Percentiles rank a stretch among this genome's conserved stretches.
These are phyloP conservation scores for Misopates orontium DNA, from an alignment of 257 asterid species.

Conservation along the genomic window DNA sequence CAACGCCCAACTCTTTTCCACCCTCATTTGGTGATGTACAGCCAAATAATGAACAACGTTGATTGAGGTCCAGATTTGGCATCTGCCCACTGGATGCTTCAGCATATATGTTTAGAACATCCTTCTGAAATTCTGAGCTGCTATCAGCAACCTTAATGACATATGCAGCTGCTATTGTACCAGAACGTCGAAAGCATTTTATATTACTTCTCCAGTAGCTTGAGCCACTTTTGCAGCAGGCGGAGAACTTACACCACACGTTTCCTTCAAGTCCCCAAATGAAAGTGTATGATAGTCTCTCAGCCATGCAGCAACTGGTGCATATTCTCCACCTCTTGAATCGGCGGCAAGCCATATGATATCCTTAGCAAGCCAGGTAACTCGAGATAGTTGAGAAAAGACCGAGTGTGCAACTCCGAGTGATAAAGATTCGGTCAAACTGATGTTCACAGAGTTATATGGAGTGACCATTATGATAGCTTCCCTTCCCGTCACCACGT, in stretches of 20 bases:
- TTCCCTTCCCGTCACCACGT: slow-evolving; percentile 91
- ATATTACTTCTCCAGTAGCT: slow-evolving; percentile 26
- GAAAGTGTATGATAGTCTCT: slow-evolving; percentile 76
- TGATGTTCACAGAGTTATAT: slow-evolving; percentile 64
- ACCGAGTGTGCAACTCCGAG: slow-evolving; percentile 81
- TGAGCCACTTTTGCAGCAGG: slow-evolving; percentile 24
- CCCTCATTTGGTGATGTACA: slow-evolving; percentile 80
- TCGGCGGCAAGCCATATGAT: slow-evolving; percentile 96
- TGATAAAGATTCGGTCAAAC: slow-evolving; percentile 74
- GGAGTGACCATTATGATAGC: slow-evolving; percentile 93
- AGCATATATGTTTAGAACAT: slow-evolving; percentile 75
- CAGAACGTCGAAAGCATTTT: slow-evolving; percentile 78
- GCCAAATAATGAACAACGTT: slow-evolving; percentile 88
- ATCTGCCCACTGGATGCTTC: slow-evolving; percentile 98
- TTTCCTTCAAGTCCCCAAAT: slow-evolving; percentile 50
- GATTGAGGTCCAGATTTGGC: slow-evolving; percentile 94
- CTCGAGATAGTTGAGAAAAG: slow-evolving; percentile 80
- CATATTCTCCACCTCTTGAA: slow-evolving; percentile 81
- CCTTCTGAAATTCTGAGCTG: slow-evolving; percentile 54
- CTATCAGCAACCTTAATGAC: slow-evolving; percentile 78
- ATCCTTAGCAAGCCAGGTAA: slow-evolving; percentile 96
- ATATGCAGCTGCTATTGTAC: slow-evolving; percentile 99
- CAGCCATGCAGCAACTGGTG: slow-evolving; percentile 86
- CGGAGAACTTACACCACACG: slow-evolving; percentile 38
- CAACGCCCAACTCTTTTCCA: slow-evolving; percentile 69